Base-by-base conservation (phyloP, 1,139 yeast species). In the Suhomyces choctaworum region DNA sequence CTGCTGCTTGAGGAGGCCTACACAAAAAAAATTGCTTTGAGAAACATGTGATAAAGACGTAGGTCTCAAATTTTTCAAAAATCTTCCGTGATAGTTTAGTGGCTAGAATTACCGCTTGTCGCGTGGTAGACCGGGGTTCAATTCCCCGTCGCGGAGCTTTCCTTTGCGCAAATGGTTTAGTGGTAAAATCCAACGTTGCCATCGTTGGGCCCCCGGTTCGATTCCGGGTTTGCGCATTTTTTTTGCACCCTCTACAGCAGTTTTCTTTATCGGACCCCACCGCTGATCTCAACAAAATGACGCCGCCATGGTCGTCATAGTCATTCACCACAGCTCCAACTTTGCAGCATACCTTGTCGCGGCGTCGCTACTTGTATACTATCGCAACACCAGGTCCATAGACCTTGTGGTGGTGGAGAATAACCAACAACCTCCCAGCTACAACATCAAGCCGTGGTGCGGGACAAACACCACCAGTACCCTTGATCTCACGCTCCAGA, bases 41-140 rank as follows among this genome's bases (percentile, higher is more conserved):
- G 6, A 6, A 17, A 17, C 6, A 17, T 17, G 20, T 17, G 8
- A 17, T 8, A 17, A 17, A 17, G 8, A 8, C 8, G 20, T 17
- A 6, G 8, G 20, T 8, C n/a, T 4, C 19, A 6, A 14, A 7
- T 10, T 7, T 25, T 11, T 9, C 25, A 24, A 33, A 30, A 32
- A 46, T 44, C 14, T 34, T 64, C 70, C 70, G 68, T 50, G 70
- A 64, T 64, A 64, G 70, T 64, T 64, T 64, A 64, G 69, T 63
- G 70, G 69, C 68, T 63, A 64, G 70, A 64, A 64, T 64, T 57
- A 54, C 69, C 69, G 70, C 62, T 64, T 64, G 70, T 64, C 74
- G 73, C 79, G 74, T 69, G 79, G 79, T 70, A 69, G 79, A 74
- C 78, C 80, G 78, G 80, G 80, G 80, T 74, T 74, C 80, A 70